A percentile compares a stretch with the other conserved stretches of the same genome.
phyloP scores from a whole-genome alignment of 257 asterid genomes.

The Osmanthus fragrans region DNA sequence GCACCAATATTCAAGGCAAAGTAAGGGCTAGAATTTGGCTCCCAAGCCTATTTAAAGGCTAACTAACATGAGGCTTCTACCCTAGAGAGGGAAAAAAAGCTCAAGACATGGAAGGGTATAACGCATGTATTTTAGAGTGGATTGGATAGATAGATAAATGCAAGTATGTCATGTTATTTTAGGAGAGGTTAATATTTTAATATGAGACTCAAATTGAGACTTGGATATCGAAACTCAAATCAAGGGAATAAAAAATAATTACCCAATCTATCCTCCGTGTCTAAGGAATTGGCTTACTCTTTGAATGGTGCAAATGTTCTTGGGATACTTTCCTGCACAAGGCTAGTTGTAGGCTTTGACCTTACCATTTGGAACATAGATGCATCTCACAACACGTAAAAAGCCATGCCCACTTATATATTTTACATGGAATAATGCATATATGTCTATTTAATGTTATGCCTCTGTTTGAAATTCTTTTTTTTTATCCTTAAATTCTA shows the following conservation, averaged over 20 bases:
- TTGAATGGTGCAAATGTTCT: not conserved
- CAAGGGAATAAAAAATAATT: not conserved
- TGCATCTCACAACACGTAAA: not conserved
- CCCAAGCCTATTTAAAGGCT: not conserved
- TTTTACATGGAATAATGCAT: not conserved
- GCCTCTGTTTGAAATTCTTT: not conserved
- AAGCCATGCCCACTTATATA: not conserved
- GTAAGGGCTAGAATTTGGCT: not conserved
- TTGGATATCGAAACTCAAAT: not conserved
- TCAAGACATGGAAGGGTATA: not conserved
- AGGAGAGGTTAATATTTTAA: not conserved
- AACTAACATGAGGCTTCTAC: not conserved
- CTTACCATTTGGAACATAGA: not conserved
- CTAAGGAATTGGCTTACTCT: not conserved
- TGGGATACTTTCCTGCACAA: not conserved
- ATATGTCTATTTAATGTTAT: not conserved
- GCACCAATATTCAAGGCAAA: not conserved
- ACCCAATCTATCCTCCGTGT: too few species aligned
- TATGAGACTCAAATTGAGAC: not conserved
- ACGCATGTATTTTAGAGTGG: not conserved
- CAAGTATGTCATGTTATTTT: not conserved
- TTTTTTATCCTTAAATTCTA: not conserved
- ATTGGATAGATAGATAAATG: not conserved
- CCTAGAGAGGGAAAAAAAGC: not conserved
- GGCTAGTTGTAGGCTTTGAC: not conserved